Base-by-base conservation (phyloP, 108 stramenopile species). In the Nannochloropsis granulata region DNA sequence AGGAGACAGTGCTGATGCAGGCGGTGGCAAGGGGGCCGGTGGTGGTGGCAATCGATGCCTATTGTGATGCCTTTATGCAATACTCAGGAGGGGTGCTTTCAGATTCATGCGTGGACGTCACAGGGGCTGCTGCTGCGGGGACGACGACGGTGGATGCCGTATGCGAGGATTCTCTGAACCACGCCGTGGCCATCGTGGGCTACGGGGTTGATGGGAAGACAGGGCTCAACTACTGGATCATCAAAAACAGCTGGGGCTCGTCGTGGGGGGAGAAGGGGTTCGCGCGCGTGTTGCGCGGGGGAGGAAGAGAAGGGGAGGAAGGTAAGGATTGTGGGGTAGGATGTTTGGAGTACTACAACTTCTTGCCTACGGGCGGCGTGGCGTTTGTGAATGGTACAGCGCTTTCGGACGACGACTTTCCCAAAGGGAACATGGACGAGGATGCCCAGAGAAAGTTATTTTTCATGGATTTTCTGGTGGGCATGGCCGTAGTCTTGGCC, bases 221-320 rank as follows among this genome's bases (percentile, higher is more conserved):
- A 34, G 87, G 87, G n/a, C 19, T 42, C 13, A 83, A 88, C 79
- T 90, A 90, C 85, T 90, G 89, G 89, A 85, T 87, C 43, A 79
- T 88, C 43, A 87, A 87, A 82, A 90, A 90, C 85, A 82, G 81
- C 56, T 90, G 89, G 89, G 87, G 87, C 26, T 21, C 14, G 21
- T 16, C 84, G 19, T 90, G 87, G 87, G 89, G 87, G 13, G 79
- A 83, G 23, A 24, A 78, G 44, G 89, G 89, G 13, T 90, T 83
- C 56, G n/a, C 83, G 43, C 24, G 23, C 45, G 86, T 90, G 23
- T 34, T 25, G 84, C 86, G 89, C 24, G 85, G 85, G 16, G 56
- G n/a, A 11, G 16, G 21, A 5, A n/a, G 5, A n/a, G 56, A 16
- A 71, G n/a, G 21, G 16, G 56, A n/a, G 16, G 16, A n/a, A n/a